phyloP scores from a whole-genome alignment of 768 basidiomycete genomes.

The Nidularia pulvinata region DNA sequence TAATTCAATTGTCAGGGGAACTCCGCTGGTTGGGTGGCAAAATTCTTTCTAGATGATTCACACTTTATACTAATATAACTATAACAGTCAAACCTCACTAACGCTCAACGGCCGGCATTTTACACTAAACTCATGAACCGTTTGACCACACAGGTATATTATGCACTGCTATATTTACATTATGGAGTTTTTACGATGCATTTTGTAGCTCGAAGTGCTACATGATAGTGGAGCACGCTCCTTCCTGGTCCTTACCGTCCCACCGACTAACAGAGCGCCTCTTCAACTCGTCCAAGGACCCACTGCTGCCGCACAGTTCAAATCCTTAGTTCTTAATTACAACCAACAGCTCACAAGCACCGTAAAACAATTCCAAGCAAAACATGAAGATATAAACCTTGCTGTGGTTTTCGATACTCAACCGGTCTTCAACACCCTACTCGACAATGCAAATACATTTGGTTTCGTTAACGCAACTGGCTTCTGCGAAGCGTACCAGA shows the following conservation, averaged over 20 bases:
- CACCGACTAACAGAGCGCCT: constrained; percentile 56
- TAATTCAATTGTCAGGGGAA: not conserved
- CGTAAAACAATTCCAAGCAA: constrained; percentile 34
- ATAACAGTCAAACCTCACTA: too few species aligned
- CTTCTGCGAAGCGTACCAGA: constrained; percentile 57
- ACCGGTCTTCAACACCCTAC: constrained; percentile 55
- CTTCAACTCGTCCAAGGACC: constrained; percentile 37
- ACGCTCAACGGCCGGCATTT: constrained; percentile 16
- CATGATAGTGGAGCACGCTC: constrained; percentile 51
- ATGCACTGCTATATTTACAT: not conserved
- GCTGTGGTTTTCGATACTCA: constrained; percentile 55
- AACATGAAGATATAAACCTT: constrained; percentile 39
- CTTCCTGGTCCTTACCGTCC: constrained; percentile 65
- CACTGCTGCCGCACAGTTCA: constrained; percentile 30
- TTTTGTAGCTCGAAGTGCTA: constrained; percentile 43
- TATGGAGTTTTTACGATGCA: not conserved
- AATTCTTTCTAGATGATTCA: not conserved
- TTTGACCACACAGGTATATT: constrained; percentile 23
- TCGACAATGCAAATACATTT: constrained; percentile 49
- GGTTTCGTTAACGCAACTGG: constrained; percentile 62
- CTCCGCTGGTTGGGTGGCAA: constrained; percentile 1
- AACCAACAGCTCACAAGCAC: constrained; percentile 42
- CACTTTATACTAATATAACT: constrained; percentile 30
- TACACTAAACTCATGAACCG: constrained; percentile 30
- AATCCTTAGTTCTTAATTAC: constrained; percentile 40